These are phyloP conservation scores for Lentinus tigrinus DNA, from an alignment of 768 basidiomycete species.

Conservation along the genomic window DNA sequence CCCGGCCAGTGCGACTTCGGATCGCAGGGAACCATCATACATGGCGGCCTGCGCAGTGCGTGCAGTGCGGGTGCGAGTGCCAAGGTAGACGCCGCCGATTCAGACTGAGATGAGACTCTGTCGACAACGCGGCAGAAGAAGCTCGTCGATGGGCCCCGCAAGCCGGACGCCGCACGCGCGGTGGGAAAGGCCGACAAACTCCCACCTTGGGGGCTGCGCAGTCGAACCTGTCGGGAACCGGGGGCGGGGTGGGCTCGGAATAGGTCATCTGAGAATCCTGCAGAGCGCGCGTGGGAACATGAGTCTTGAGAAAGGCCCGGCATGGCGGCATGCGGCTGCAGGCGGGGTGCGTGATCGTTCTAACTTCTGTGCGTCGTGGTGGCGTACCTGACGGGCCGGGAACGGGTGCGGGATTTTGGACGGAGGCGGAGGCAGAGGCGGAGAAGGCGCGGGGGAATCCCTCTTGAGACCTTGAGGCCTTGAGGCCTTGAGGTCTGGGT, in stretches of 20 bases:
- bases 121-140: too few relatives aligned
- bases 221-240: not conserved
- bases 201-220: not conserved
- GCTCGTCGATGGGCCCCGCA: too few relatives aligned
- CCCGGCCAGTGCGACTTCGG: too few relatives aligned
- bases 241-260: not conserved
- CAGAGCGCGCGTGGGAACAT: not conserved
- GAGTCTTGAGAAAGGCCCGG: too few relatives aligned
- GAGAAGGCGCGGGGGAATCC: too few relatives aligned
- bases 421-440: not conserved
- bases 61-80: too few relatives aligned
- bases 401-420: conserved; percentile 1
- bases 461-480: too few relatives aligned
- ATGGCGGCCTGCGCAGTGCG: too few relatives aligned
- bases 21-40: too few relatives aligned
- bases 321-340: conserved; percentile 1
- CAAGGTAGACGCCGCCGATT: too few relatives aligned
- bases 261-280: conserved; percentile 13
- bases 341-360: not conserved
- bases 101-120: too few relatives aligned
- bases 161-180: not conserved
- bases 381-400: conserved; percentile 12
- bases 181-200: conserved; percentile 15
- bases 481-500: too few relatives aligned
- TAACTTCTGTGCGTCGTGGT: not conserved